Conservation (phyloP, 371 early-diverging fungal genomes). For the Umbelopsis sp. region DNA sequence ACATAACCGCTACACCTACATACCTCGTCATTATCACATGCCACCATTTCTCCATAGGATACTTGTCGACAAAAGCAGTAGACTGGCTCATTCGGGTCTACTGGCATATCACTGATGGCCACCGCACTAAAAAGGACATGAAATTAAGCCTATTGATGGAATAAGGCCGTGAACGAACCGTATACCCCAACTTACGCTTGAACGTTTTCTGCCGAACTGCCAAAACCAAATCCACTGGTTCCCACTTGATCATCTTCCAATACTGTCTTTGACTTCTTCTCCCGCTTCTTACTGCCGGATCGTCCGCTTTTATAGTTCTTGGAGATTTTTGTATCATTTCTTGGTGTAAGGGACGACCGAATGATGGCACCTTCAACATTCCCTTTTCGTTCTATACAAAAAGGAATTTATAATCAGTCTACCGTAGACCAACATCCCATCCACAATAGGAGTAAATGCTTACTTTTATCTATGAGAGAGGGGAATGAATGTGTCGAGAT, state of each 20-base stretch:
- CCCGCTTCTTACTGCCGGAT: not conserved
- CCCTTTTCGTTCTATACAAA: slow-evolving; percentile 1
- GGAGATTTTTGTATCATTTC: slow-evolving; percentile 6
- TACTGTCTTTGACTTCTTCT: not conserved
- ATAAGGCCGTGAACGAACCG: not conserved
- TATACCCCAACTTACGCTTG: slow-evolving; percentile 37
- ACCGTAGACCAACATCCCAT: no score
- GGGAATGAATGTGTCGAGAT: no score
- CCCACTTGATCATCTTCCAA: not conserved
- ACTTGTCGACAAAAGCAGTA: slow-evolving; percentile 96
- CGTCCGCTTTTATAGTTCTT: not conserved
- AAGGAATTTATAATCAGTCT: not conserved
- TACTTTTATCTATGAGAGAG: not conserved
- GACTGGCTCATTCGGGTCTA: slow-evolving; percentile 94
- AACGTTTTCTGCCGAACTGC: slow-evolving; percentile 31
- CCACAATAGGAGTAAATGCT: not conserved
- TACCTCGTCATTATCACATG: slow-evolving; percentile 92
- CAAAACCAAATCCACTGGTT: not conserved
- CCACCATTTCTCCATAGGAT: slow-evolving; percentile 97
- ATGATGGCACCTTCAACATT: slow-evolving; percentile 2
- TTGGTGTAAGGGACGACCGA: not conserved
- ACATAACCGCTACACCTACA: slow-evolving; percentile 23
- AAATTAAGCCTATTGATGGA: not conserved
- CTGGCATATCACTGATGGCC: slow-evolving; percentile 70
- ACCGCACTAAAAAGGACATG: slow-evolving; percentile 32